Evolutionary conservation across 176 grass and related monocot species (phyloP).

Genomic region (Paspalum notatum): DNA sequence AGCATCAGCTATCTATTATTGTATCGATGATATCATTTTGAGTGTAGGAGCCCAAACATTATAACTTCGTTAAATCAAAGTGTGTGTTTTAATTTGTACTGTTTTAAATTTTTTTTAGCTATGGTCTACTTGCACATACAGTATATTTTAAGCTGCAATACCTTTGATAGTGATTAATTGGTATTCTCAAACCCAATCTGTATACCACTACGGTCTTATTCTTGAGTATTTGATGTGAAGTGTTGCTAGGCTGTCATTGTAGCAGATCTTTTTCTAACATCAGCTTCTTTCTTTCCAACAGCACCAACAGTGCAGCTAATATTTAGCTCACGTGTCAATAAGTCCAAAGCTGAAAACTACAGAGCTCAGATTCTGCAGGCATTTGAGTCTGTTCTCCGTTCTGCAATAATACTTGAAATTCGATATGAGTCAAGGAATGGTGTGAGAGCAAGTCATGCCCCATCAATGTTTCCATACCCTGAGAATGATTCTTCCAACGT

Average conservation of each 20-base stretch:
- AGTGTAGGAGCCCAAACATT: conserved; percentile 7
- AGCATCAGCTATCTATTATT: neutral
- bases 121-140: conserved; percentile 6
- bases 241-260: conserved; percentile 10
- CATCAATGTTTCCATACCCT: conserved; percentile 41
- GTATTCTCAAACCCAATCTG: conserved; percentile 10
- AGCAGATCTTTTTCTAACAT: conserved; percentile 35
- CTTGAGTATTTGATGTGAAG: neutral
- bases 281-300: conserved; percentile 46
- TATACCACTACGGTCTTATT: conserved; percentile 20
- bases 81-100: neutral
- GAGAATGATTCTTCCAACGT: conserved; percentile 51
- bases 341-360: conserved; percentile 85
- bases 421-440: conserved; percentile 69
- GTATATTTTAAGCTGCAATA: neutral
- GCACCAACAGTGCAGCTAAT: conserved; percentile 81
- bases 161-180: conserved; percentile 6
- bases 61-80: conserved; percentile 23
- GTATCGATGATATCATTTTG: conserved; percentile 16
- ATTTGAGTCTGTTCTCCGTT: conserved; percentile 85
- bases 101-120: neutral
- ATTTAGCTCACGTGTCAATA: conserved; percentile 74
- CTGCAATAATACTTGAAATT: conserved; percentile 89
- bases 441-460: conserved; percentile 29
- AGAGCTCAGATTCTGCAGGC: conserved; percentile 85